Evolutionary conservation across 2,329 filamentous ascomycete genomes (phyloP).

Genomic region (Penicillium paneum): DNA sequence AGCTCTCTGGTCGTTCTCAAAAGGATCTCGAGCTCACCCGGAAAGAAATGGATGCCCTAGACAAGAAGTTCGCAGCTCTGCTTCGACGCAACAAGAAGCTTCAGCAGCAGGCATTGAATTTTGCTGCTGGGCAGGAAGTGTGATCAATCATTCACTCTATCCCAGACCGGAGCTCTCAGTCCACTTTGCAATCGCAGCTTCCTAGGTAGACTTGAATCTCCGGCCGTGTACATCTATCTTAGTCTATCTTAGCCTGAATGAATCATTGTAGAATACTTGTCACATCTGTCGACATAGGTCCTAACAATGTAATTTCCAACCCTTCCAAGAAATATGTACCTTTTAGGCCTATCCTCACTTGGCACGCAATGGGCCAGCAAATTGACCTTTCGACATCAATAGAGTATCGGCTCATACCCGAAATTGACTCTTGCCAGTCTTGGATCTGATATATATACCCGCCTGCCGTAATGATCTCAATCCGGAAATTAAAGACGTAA

Average conservation of each 20-base stretch:
- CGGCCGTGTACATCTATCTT: background rate
- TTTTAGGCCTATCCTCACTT: background rate
- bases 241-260: background rate
- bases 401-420: too few relatives aligned
- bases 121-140: slow-evolving; percentile 14
- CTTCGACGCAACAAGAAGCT: slow-evolving; percentile 45
- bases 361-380: background rate
- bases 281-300: background rate
- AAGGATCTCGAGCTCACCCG: slow-evolving; percentile 71
- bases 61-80: slow-evolving; percentile 43
- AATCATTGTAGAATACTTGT: background rate
- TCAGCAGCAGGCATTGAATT: slow-evolving; percentile 40
- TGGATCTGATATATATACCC: background rate
- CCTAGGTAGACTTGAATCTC: background rate
- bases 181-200: background rate
- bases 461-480: background rate
- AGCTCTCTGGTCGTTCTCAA: slow-evolving; percentile 41
- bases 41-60: slow-evolving; percentile 58
- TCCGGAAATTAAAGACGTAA: background rate
- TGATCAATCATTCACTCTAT: background rate
- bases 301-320: background rate
- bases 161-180: background rate
- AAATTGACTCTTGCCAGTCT: background rate
- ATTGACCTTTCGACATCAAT: background rate
- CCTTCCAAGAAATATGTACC: background rate